These are phyloP conservation scores for Lentinula aciculospora DNA, from an alignment of 768 basidiomycete genomes.

Conservation along the genomic window DNA sequence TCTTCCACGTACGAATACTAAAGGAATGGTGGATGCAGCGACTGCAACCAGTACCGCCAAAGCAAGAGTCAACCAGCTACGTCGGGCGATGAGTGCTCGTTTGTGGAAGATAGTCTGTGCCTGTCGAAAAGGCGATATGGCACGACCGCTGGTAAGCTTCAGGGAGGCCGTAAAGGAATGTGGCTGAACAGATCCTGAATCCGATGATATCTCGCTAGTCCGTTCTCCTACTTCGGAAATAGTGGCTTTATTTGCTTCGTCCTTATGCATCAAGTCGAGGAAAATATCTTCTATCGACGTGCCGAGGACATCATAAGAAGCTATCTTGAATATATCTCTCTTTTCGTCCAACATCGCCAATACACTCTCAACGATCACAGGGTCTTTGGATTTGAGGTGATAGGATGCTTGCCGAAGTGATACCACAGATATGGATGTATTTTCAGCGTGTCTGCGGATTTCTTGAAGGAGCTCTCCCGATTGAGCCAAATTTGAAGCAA, in stretches of 20 bases:
- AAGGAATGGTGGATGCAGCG: slow-evolving; percentile 60
- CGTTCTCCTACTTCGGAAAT: slow-evolving; percentile 14
- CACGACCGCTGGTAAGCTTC: slow-evolving; percentile 44
- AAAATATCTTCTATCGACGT: slow-evolving; percentile 83
- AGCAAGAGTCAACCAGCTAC: slow-evolving; percentile 64
- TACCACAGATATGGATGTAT: slow-evolving; percentile 33
- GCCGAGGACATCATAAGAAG: slow-evolving; percentile 61
- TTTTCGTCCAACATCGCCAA: slow-evolving; percentile 50
- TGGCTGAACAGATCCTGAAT: neutral
- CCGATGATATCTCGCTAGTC: neutral
- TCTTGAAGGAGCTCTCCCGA: slow-evolving; percentile 29
- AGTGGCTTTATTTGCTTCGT: slow-evolving; percentile 8
- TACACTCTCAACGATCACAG: slow-evolving; percentile 45
- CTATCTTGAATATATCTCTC: slow-evolving; percentile 23
- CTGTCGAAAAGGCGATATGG: slow-evolving; percentile 54
- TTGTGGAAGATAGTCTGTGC: slow-evolving; percentile 73
- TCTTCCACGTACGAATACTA: slow-evolving; percentile 54
- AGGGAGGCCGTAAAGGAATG: slow-evolving; percentile 17
- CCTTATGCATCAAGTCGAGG: slow-evolving; percentile 57
- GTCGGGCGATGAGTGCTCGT: slow-evolving; percentile 53
- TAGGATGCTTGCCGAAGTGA: slow-evolving; percentile 43
- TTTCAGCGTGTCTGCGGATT: slow-evolving; percentile 41
- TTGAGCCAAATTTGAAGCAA: slow-evolving; percentile 14
- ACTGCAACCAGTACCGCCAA: slow-evolving; percentile 50
- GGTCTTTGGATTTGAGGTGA: slow-evolving; percentile 58